Evolutionary conservation across 2,329 filamentous ascomycete genomes (phyloP).

Genomic region (Orbilia ellipsospora): DNA sequence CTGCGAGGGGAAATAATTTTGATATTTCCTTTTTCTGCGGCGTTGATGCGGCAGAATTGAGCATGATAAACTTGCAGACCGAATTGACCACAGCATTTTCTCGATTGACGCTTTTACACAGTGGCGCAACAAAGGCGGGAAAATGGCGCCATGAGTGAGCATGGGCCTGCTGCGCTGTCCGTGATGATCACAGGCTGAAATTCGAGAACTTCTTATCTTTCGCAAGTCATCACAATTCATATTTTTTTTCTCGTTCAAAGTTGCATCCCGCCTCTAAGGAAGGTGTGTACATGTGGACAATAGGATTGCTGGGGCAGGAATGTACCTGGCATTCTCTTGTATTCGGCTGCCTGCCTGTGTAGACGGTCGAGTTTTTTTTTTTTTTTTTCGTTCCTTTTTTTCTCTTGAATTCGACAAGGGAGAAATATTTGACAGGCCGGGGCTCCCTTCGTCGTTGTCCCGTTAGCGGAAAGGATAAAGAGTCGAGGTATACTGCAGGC

Average conservation of each 20-base stretch:
- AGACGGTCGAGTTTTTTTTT: constrained; percentile 19
- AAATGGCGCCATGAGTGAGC: constrained; percentile 19
- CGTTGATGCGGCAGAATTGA: constrained; percentile 14
- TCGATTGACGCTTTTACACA: not conserved
- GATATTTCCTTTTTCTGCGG: constrained; percentile 12
- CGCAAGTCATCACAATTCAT: not conserved
- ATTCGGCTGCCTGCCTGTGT: not conserved
- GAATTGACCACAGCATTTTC: too few relatives aligned
- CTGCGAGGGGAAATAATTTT: not conserved
- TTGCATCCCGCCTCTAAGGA: not conserved
- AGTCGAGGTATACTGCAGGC: constrained; percentile 8
- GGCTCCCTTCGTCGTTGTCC: constrained; percentile 32
- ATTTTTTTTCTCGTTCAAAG: constrained; percentile 2
- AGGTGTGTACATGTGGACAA: constrained; percentile 13
- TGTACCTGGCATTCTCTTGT: constrained; percentile 15
- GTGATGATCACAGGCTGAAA: constrained; percentile 10
- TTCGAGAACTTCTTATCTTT: constrained; percentile 1
- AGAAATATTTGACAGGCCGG: constrained; percentile 44
- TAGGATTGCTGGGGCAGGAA: not conserved
- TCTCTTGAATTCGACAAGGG: not conserved
- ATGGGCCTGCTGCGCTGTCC: constrained; percentile 14
- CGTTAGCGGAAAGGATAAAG: constrained; percentile 22
- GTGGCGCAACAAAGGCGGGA: constrained; percentile 26
- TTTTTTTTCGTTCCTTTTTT: too few relatives aligned
- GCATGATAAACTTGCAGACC: not conserved